A percentile compares a stretch with the other conserved stretches of the same genome.
Conservation (phyloP, 2,329 filamentous ascomycete genomes). For the Annulohypoxylon truncatum region DNA sequence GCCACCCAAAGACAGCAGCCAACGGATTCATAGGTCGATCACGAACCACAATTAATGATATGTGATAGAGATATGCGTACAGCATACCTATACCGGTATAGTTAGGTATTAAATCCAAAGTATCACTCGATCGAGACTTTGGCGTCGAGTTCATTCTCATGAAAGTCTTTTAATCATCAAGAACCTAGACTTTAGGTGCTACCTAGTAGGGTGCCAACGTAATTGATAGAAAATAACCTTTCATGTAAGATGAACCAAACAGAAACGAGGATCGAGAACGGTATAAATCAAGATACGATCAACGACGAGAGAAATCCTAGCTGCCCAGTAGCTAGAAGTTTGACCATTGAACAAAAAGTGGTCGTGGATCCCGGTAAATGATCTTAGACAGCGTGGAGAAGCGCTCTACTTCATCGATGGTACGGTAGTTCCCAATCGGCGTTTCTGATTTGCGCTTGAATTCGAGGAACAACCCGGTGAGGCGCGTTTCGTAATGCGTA, state of each 20-base stretch:
- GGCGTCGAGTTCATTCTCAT: not conserved
- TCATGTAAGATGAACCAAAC: not conserved
- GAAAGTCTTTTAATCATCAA: not conserved
- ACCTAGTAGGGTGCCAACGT: no score
- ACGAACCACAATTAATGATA: not conserved
- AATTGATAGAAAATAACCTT: not conserved
- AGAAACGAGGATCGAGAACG: not conserved
- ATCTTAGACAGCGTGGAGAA: constrained; percentile 1
- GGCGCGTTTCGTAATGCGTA: constrained; percentile 28
- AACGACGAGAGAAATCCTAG: not conserved
- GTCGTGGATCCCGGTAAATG: not conserved
- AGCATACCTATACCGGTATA: not conserved
- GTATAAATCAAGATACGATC: not conserved
- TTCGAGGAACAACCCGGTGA: constrained; percentile 1
- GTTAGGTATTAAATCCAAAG: not conserved
- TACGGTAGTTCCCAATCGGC: not conserved
- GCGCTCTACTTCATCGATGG: not conserved
- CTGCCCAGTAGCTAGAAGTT: no score
- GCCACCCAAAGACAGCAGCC: not conserved
- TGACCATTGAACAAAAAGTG: constrained; percentile 2
- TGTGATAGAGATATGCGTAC: not conserved
- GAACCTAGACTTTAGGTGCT: constrained; percentile 9
- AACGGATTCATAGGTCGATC: constrained; percentile 3
- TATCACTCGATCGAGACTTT: not conserved
- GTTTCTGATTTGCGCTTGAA: constrained; percentile 26